Evolutionary conservation across 2,329 filamentous ascomycete genomes (phyloP), one percentile per base, ranked within the genome.

Genomic region (Myriosclerotinia curreyana): DNA sequence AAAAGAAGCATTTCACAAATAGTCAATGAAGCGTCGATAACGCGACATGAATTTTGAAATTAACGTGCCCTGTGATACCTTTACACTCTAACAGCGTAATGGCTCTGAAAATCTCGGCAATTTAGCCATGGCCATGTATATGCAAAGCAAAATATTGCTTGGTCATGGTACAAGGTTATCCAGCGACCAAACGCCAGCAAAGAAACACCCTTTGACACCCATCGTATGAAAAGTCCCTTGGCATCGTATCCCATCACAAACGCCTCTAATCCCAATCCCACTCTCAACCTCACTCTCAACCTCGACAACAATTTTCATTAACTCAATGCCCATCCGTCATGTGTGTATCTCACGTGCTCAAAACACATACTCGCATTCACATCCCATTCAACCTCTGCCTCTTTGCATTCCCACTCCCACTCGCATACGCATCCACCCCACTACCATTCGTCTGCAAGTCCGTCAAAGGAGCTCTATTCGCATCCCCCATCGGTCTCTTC

Each of bases 361-460:
- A 3, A 46, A n/a, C 2, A 3, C 31, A 0, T 3, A 55, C 31
- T 51, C 22, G 9, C 2, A 51, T 25, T 31, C 38, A 59, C 28
- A 53, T 20, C 60, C 66, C 67, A 66, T 69, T 69, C 36, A 75
- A n/a, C 49, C 70, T 70, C 69, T 74, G 73, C 55, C 74, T 73
- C 66, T 76, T 76, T 9, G 64, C 55, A 70, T 76, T 72, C 14
- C 69, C 68, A 31, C 28, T 5, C 28, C 28, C 28, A 31, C 28
- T 5, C 15, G 69, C 70, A 56, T 62, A 66, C 20, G 15, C 62
- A 36, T 49, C 52, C n/a, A 65, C 17, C 48, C 67, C 72, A 68
- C 74, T 75, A 28, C 67, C 72, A 69, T 75, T 75, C 42, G 70
- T 66, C 44, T 69, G 67, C 34, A 74, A 66, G 66, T 74, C 72